A percentile compares a stretch with the other conserved stretches of the same genome.
These are phyloP conservation scores for Solanum neorickii DNA, from an alignment of 257 asterid genomes.

Conservation along the genomic window DNA sequence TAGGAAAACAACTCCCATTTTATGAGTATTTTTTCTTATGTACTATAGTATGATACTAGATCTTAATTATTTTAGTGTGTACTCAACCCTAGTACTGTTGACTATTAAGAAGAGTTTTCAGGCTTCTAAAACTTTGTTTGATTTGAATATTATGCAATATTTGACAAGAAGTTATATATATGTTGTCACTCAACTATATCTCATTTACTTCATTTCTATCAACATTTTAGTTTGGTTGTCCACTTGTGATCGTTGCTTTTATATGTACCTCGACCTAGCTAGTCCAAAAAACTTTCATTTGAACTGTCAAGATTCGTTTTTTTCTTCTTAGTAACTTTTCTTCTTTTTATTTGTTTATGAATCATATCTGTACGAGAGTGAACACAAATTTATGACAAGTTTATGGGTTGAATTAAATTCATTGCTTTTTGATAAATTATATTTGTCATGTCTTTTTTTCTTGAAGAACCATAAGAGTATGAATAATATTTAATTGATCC, in stretches of 20 bases:
- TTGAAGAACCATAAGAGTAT: background rate
- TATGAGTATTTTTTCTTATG: background rate
- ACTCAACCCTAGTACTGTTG: background rate
- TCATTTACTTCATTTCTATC: background rate
- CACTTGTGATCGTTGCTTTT: background rate
- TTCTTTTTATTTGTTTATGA: background rate
- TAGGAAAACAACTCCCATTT: slow-evolving; percentile 13
- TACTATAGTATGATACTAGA: background rate
- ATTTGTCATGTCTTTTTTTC: background rate
- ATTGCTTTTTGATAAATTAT: background rate
- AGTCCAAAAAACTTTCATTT: background rate
- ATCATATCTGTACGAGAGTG: background rate
- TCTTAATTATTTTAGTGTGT: background rate
- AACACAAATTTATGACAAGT: background rate
- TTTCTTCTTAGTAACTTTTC: background rate
- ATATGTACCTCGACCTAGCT: background rate
- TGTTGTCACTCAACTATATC: background rate
- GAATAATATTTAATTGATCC: background rate
- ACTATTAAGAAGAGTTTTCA: background rate
- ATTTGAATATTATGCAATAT: background rate
- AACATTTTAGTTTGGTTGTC: background rate
- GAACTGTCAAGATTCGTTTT: background rate
- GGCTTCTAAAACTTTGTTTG: background rate
- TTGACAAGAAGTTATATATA: background rate
- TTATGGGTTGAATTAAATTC: background rate